Evolutionary conservation across 495 filamentous ascomycete species (phyloP), one percentile per base, ranked within the genome.

Genomic region (Penicillium goetzii): DNA sequence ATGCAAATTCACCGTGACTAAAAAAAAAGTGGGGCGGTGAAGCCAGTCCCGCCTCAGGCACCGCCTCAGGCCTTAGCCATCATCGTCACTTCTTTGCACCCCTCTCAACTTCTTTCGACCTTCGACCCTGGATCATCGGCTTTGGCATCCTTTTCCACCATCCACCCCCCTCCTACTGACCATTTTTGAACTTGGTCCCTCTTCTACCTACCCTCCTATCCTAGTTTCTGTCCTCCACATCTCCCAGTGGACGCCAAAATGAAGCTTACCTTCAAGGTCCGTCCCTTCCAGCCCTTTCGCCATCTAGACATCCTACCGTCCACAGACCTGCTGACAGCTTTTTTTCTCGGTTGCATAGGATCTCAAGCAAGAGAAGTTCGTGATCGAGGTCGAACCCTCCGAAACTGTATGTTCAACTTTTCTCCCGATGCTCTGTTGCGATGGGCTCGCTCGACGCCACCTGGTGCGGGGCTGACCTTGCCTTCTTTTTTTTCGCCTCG

Each of bases 331-430:
- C 66, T 75, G 63, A 74, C 59, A 11, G 43, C 28, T 15, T 30
- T 63, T 63, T 45, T 50, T 62, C 58, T 34, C 45, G 58, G 34
- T 45, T 58, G 30, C 63, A 34, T 65, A 96, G 93, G 95, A 99
- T 80, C 83, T 99, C 71, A 97, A 97, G 83, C 94, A 98, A 75
- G 91, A 97, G 72, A 97, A 97, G 84, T 99, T 99, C 76, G 84
- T 87, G 61, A 88, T 99, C 80, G 94, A 98, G 68, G 91, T 89
- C 62, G 95, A 98, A 75, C 92, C 93, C 58, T 89, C 90, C 61
- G 93, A 97, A 73, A 91, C 90, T 70, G 93, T 97, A 90, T 68
- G 54, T 66, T 43, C 50, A 53, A 28, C 50, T 19, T 36, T 23
- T 49, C 14, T 59, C n/a, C 26, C 26, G 26, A 17, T 15, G 19